Evolutionary conservation across 108 stramenopile species (phyloP).

Genomic region (Conticribra guillardii): DNA sequence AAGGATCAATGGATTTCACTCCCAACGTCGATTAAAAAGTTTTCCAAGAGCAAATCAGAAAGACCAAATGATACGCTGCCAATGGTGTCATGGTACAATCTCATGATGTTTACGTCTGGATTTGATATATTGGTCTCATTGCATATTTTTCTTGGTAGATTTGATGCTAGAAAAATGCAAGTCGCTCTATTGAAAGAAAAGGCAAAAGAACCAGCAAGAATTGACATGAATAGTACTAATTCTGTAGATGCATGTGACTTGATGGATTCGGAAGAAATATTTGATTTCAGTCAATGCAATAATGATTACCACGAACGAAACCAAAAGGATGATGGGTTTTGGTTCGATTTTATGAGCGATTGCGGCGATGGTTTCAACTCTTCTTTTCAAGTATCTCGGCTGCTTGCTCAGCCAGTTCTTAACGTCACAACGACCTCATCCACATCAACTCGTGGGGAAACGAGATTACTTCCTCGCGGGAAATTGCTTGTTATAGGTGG

Average conservation of each 20-base stretch:
- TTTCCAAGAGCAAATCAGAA: constrained; percentile 29
- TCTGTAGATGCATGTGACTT: no score
- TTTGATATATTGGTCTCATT: constrained; percentile 51
- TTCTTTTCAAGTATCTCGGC: constrained; percentile 60
- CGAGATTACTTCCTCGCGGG: constrained; percentile 51
- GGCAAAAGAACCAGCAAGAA: neutral
- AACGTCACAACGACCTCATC: constrained; percentile 27
- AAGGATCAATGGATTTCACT: constrained; percentile 28
- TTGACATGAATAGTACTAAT: neutral
- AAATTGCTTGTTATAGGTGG: constrained; percentile 67
- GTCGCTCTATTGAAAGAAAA: constrained; percentile 32
- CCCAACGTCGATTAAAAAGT: constrained; percentile 46
- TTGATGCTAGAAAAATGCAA: constrained; percentile 68
- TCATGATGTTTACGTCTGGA: constrained; percentile 46
- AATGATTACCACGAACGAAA: constrained; percentile 5
- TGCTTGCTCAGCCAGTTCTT: constrained; percentile 62
- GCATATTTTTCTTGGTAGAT: constrained; percentile 67
- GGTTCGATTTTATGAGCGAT: constrained; percentile 74
- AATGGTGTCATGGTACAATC: constrained; percentile 71
- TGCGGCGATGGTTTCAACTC: constrained; percentile 72
- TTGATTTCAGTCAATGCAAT: constrained; percentile 39
- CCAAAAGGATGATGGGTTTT: constrained; percentile 32
- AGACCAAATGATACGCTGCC: constrained; percentile 50
- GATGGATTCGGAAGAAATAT: constrained; percentile 34
- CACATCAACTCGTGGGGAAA: constrained; percentile 6